Evolutionary conservation across 352 stramenopile genomes (phyloP), one percentile per base, ranked within the genome.

Genomic region (Phytophthora litchii): DNA sequence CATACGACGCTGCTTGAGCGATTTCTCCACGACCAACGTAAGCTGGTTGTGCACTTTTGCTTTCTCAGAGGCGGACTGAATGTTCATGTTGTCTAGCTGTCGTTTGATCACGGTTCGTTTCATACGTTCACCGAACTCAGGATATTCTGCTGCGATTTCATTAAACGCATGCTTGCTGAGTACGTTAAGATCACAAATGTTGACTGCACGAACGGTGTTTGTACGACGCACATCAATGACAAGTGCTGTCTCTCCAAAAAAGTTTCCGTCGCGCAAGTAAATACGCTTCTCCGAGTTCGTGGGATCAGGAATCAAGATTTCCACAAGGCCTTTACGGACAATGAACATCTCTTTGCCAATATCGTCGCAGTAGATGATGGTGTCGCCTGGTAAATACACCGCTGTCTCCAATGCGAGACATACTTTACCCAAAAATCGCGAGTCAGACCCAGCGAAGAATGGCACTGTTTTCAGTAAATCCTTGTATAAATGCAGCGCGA

Each of bases 341-440:
- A 96, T 92, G 55, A 93, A 95, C 81, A 95, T 92, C 54, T 92
- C 82, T 54, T 88, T 89, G 54, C 85, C 86, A 13, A 92, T 88
- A 31, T 92, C 80, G 42, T 92, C 78, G 45, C 77, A 83, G 63
- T 91, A 89, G 58, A 94, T 92, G 49, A 91, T 90, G 5, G 74
- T 90, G 32, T 92, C 83, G 1, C 80, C 83, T 14, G 83, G 83
- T 1, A 92, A 59, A 52, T 91, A 92, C 13, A 91, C 83, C 2
- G 83, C 80, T 13, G 83, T 92, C 66, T 91, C 81, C 19, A 92
- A 67, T 0, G 78, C 80, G 11, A 92, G 75, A 36, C 83, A 92
- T 0, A 91, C 83, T 50, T 90, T 90, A n/a, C 83, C 83, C 6
- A 92, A 68, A 42, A 92, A 90, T 0, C 76, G 76, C 6, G 74